Base-by-base conservation (phyloP, 441 rosid species). In the Iberis amara region DNA sequence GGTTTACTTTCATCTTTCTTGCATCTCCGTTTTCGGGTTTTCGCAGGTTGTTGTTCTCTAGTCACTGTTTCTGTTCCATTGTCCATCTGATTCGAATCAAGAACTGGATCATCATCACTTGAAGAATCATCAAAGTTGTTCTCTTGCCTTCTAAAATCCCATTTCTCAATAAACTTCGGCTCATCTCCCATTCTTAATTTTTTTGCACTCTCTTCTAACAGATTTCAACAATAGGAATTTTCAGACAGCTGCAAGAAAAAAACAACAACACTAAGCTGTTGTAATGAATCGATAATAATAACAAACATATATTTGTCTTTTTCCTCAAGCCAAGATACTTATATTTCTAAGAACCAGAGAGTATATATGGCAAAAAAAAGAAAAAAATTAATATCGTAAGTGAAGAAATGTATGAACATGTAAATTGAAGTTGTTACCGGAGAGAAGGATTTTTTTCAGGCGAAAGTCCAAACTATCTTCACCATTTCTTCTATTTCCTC, bases 91-190 rank as follows among this genome's bases (percentile, higher is more conserved):
- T 45, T 39, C 5, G 48, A 18, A 35, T 23, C 26, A 46, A 32
- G 44, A 45, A 38, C 39, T 13, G 4, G 54, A 21, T 40, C 41
- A 35, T 61, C 57, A 44, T 61, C 65, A 1, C 52, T 43, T 3
- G 65, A 61, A 51, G 65, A 61, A 43, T 61, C 58, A 27, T 61
- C 58, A 43, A 35, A 61, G 8, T 4, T 18, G 39, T 35, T 18
- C 1, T 52, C 58, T 61, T 51, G 43, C 46, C 65, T 61, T 66
- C 70, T 53, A 45, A 66, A 59, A 47, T 66, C 70, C 65, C 65
- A 66, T 59, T 47, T 66, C 51, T 37, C 65, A 40, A 23, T 59
- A 32, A 59, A 66, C 45, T 13, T 59, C 27, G 47, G 15, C 51
- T 59, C 57, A 47, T 59, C 23, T 41, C 47, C 61, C 70, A 66